Evolutionary conservation across 208 protist species (phyloP).

Genomic region (Wallacemonas collosoma): DNA sequence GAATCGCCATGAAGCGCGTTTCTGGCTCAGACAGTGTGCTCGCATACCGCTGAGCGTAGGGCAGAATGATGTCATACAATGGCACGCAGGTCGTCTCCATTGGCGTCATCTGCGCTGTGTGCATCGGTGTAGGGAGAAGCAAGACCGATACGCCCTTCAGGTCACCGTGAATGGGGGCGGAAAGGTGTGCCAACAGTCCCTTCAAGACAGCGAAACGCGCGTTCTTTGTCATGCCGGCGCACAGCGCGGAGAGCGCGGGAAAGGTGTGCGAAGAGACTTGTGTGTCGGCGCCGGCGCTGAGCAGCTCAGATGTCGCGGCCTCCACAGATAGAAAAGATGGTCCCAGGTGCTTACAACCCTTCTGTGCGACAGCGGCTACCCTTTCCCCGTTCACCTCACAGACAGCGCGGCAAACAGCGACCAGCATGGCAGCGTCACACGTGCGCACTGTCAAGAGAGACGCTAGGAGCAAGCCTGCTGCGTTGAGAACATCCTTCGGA

Average conservation of each 20-base stretch:
- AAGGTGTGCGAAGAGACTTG: not conserved
- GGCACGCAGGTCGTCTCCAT: constrained; percentile 11
- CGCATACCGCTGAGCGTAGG: constrained; percentile 52
- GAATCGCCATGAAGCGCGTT: constrained; percentile 90
- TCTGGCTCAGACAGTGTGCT: constrained; percentile 68
- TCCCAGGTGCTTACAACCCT: too few relatives aligned
- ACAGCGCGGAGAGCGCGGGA: constrained; percentile 20
- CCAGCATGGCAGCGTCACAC: constrained; percentile 48
- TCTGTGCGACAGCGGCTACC: not conserved
- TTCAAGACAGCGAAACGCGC: constrained; percentile 84
- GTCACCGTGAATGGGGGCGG: constrained; percentile 44
- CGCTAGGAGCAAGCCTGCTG: constrained; percentile 74
- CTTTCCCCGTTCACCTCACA: constrained; percentile 18
- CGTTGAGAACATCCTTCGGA: constrained; percentile 91
- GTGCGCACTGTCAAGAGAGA: constrained; percentile 70
- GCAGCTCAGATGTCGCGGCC: constrained; percentile 14
- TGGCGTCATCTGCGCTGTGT: not conserved
- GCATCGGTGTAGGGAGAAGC: not conserved
- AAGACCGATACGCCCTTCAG: not conserved
- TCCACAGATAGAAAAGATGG: too few relatives aligned
- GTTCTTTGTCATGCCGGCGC: constrained; percentile 62
- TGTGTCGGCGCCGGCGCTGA: not conserved
- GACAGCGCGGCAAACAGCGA: constrained; percentile 43
- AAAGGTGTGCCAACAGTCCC: constrained; percentile 82
- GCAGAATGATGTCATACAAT: constrained; percentile 72